Base-by-base conservation (phyloP, 192 early-diverging fungal genomes). In the Cetraspora pellucida region DNA sequence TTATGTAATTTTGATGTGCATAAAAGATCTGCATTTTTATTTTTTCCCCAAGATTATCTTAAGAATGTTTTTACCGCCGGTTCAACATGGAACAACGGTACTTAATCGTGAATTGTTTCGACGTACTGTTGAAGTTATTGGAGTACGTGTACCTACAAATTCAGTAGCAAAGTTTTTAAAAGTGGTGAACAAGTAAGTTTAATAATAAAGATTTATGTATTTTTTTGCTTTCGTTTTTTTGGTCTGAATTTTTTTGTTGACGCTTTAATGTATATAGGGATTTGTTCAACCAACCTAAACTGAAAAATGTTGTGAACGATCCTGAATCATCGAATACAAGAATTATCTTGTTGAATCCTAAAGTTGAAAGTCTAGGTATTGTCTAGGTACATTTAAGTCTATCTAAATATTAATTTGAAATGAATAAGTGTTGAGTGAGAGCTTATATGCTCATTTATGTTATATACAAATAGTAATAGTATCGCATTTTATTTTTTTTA, bases 281-380 rank as follows among this genome's bases (percentile, higher is more conserved):
- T 67, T 75, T 94, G 45, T 78, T 94, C 43, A 82, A 86, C 45
- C 80, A 88, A 37, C 90, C 90, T 57, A 88, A 87, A 78, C 75
- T 92, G 54, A 88, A 85, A 77, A 92, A 90, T 72, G 90, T 92
- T 0, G 84, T 91, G 3, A 82, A 87, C 31, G 89, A 90, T 77
- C 81, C 79, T 25, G 83, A 77, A 21, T 89, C 81, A 77, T 87
- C 82, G 77, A 87, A 81, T 21, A 85, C 80, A 31, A 81, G 79
- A 73, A 55, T 86, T 21, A 69, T 88, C 27, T 78, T 85, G 31
- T 83, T 90, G 74, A 86, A 78, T 49, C 77, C 82, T 11, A 78
- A 84, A 50, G 69, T 90, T 75, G 71, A 81, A 64, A 64, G 78
- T 45, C 50, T 77, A 81, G 79, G 79, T 74, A 79, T 13, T 30